Percentiles rank a stretch among this genome's conserved stretches.
Evolutionary conservation across 139 green algal genomes (phyloP).

Genomic region (Yamagishiella unicocca): DNA sequence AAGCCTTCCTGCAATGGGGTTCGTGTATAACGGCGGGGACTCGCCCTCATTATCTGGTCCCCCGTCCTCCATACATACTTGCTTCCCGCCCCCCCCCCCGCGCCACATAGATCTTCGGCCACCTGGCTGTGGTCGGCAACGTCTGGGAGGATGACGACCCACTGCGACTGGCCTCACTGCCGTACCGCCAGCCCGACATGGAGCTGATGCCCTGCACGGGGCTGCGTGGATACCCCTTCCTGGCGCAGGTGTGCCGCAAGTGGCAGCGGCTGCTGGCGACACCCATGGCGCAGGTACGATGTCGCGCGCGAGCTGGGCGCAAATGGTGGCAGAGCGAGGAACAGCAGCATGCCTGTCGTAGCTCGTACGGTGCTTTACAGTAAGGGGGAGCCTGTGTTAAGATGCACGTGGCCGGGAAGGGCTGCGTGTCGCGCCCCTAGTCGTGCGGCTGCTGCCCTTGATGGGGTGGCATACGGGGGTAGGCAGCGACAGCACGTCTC

Average conservation of each 20-base stretch:
- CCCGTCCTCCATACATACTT: not conserved
- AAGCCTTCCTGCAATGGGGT: too few species aligned
- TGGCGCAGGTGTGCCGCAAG: conserved; percentile 71
- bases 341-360: too few species aligned
- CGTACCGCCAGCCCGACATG: conserved; percentile 39
- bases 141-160: conserved; percentile 36
- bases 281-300: conserved; percentile 44
- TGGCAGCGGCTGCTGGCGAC: conserved; percentile 63
- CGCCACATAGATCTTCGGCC: conserved; percentile 29
- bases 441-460: too few species aligned
- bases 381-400: too few species aligned
- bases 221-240: conserved; percentile 74
- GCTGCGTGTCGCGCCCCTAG: too few species aligned
- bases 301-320: too few species aligned
- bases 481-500: too few species aligned
- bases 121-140: conserved; percentile 30
- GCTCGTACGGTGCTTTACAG: too few species aligned
- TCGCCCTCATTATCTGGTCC: not conserved
- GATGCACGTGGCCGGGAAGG: too few species aligned
- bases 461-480: too few species aligned
- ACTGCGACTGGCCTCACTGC: conserved; percentile 32
- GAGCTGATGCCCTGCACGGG: conserved; percentile 65
- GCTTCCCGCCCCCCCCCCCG: conserved; percentile 17
- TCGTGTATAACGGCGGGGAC: too few species aligned
- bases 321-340: too few species aligned